Base-by-base conservation (phyloP, 768 basidiomycete genomes). In the Leccinum boreale region DNA sequence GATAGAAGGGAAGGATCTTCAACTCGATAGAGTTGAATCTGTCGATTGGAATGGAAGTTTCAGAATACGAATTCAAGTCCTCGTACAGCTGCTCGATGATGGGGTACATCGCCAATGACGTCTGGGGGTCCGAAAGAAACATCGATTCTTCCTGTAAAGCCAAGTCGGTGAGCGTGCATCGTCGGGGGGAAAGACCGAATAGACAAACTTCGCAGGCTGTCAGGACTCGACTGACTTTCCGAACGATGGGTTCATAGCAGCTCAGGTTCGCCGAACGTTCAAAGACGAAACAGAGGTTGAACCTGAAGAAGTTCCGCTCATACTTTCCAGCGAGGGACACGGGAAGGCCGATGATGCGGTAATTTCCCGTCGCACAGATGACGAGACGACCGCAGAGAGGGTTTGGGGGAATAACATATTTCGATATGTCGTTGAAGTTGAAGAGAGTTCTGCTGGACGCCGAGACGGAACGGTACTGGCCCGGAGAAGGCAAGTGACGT, bases 231-330 rank as follows among this genome's bases (percentile, higher is more conserved):
- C 89, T 93, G 45, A 94, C 86, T 78, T 99, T 99, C 52, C 96
- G 84, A 9, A 98, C 93, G 51, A 99, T 85, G 4, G 94, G 92
- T 62, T 98, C 96, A 74, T 95, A 98, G 63, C 94, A 95, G 67
- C 92, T 94, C 54, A 98, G 77, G 71, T 97, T 94, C 11, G 93
- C 93, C 24, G 83, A 82, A 47, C 91, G 85, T 49, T 94, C 90
- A 72, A 99, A 99, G 3, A 98, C 96, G 71, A 98, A 97, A 73
- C 95, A 98, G 26, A 98, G 75, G 70, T 98, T 98, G 75, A 91
- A 98, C 61, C 89, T 81, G 73, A 97, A 95, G 71, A 89, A 92
- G 67, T 94, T 90, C 26, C 96, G 81, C 56, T 84, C 79, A 68
- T 98, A 97, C 62, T 79, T 83, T 50, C 85, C 90, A 52, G 80